A percentile compares a stretch with the other conserved stretches of the same genome.
phyloP scores from a whole-genome alignment of 495 filamentous ascomycete species.

The Podospora conica region DNA sequence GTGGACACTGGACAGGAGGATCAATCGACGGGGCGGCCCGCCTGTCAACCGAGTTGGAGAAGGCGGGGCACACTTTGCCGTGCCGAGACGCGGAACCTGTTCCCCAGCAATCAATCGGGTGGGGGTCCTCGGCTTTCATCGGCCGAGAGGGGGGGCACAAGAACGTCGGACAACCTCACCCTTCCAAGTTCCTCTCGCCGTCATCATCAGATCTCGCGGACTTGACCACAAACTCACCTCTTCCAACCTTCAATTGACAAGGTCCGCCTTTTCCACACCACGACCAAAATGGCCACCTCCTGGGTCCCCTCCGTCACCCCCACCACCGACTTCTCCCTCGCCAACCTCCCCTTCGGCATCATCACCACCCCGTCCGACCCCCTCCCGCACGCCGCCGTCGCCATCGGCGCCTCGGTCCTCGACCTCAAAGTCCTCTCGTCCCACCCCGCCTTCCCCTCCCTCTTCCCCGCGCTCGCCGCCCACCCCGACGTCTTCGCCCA shows the following conservation, averaged over 20 bases:
- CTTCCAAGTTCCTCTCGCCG: not conserved
- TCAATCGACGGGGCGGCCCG: not conserved
- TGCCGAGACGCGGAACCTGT: not conserved
- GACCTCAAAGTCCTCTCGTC: conserved; percentile 62
- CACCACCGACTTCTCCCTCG: conserved; percentile 62
- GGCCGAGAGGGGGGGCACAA: not conserved
- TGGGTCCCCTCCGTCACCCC: conserved; percentile 36
- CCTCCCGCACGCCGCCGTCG: conserved; percentile 61
- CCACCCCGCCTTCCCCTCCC: conserved; percentile 50
- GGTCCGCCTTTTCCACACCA: not conserved
- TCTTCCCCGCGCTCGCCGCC: conserved; percentile 51
- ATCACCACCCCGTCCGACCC: conserved; percentile 54
- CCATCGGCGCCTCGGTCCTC: conserved; percentile 71
- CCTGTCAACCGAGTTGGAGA: not conserved
- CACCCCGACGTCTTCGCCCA: conserved; percentile 59
- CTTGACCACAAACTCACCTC: not conserved
- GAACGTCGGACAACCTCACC: no score
- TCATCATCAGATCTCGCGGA: not conserved
- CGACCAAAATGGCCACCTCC: conserved; percentile 18
- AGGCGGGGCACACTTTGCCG: not conserved
- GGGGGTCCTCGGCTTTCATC: not conserved
- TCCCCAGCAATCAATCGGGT: not conserved
- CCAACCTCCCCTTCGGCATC: conserved; percentile 92
- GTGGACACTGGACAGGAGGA: not conserved
- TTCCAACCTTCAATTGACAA: not conserved